These are phyloP conservation scores for Vanilla planifolia DNA, from an alignment of 106 monocot species.

Conservation along the genomic window DNA sequence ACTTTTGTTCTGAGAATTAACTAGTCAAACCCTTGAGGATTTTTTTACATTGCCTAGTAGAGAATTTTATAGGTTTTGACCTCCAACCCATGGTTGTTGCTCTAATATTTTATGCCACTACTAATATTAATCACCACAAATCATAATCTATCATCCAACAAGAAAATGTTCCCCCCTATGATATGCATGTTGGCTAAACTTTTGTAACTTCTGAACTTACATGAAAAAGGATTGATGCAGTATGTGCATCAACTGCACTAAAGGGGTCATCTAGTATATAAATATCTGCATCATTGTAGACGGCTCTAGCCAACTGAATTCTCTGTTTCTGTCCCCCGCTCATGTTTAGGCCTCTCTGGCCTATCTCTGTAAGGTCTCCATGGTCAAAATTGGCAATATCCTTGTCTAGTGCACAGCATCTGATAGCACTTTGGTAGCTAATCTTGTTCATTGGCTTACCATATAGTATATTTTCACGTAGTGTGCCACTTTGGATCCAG, in stretches of 20 bases:
- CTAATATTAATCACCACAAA: no score
- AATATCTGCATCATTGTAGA: conserved; percentile 34
- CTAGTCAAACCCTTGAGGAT: no score
- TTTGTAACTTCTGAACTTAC: conserved; percentile 18
- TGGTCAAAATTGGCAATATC: conserved; percentile 60
- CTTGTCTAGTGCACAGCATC: conserved; percentile 63
- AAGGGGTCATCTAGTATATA: conserved; percentile 48
- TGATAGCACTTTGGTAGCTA: conserved; percentile 47
- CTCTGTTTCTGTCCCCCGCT: conserved; percentile 53
- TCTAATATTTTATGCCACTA: no score
- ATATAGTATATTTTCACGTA: conserved; percentile 62
- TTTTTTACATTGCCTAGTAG: no score
- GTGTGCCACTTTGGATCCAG: conserved; percentile 77
- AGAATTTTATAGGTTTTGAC: no score
- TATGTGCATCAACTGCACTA: conserved; percentile 48
- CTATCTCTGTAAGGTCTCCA: conserved; percentile 39
- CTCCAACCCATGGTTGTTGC: no score
- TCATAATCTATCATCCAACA: no score
- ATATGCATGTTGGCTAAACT: not conserved
- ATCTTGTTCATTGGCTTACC: conserved; percentile 55
- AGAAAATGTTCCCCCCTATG: no score
- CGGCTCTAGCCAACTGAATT: conserved; percentile 41
- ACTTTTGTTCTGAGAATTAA: no score
- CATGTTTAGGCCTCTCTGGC: conserved; percentile 41
- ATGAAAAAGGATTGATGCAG: conserved; percentile 55